phyloP scores from a whole-genome alignment of 2,329 filamentous ascomycete genomes.

The Elsinoe ampelina region DNA sequence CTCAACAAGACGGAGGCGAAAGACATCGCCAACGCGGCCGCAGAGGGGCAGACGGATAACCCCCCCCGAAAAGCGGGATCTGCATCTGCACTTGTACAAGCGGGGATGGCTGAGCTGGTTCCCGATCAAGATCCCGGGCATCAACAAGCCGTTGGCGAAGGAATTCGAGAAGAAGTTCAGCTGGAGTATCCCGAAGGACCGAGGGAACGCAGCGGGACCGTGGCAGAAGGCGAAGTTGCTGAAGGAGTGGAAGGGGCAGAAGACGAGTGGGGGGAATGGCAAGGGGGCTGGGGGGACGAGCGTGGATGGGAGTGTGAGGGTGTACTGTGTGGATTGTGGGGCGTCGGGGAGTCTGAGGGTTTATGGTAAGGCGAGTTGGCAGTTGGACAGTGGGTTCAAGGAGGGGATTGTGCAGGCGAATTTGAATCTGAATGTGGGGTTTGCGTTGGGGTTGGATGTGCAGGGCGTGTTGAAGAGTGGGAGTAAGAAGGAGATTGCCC shows the following conservation, averaged over 20 bases:
- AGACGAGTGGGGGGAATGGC: not conserved
- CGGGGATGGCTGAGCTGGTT: not conserved
- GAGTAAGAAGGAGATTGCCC: not conserved
- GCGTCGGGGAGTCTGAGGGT: not conserved
- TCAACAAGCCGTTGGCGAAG: not conserved
- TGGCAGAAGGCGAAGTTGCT: not conserved
- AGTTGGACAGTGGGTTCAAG: not conserved
- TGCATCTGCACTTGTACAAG: not conserved
- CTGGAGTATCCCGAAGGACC: not conserved
- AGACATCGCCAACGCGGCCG: not conserved
- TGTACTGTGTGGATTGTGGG: slow-evolving; percentile 12
- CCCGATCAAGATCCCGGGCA: not conserved
- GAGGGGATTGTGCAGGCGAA: slow-evolving; percentile 1
- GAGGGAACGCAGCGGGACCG: not conserved
- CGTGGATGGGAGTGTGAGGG: not conserved
- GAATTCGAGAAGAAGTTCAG: not conserved
- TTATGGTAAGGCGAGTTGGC: not conserved
- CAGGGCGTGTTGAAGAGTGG: not conserved
- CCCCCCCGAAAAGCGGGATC: not conserved
- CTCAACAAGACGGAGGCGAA: not conserved
- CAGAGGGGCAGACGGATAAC: not conserved
- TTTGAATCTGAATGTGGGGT: slow-evolving; percentile 5
- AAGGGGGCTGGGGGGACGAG: not conserved
- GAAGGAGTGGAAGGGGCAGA: not conserved
- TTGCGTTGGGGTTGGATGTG: slow-evolving; percentile 2